Conservation (phyloP, 2,329 filamentous ascomycete species). For the Fulvia fulva region DNA sequence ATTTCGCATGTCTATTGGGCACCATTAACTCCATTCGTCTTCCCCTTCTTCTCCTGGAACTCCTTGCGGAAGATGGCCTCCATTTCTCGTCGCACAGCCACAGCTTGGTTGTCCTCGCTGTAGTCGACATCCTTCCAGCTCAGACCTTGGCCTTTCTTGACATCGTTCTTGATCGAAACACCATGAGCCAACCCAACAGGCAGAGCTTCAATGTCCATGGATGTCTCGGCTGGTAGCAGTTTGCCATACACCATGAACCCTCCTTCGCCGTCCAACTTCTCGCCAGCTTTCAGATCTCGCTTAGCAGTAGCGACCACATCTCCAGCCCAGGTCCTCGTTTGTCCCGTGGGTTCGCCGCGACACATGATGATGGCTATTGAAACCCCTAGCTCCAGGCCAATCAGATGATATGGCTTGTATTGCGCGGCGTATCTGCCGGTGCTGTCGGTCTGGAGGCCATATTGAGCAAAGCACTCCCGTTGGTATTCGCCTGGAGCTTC, state of each 20-base stretch:
- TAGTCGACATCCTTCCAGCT: constrained; percentile 47
- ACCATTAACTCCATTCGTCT: constrained; percentile 2
- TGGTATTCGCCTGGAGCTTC: constrained; percentile 41
- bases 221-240: constrained; percentile 40
- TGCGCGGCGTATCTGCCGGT: constrained; percentile 38
- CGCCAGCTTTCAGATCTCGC: constrained; percentile 42
- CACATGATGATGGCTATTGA: constrained; percentile 45
- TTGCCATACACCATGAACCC: constrained; percentile 47
- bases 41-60: constrained; percentile 11
- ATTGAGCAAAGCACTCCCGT: constrained; percentile 44
- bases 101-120: constrained; percentile 37
- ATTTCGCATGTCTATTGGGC: background rate
- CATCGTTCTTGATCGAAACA: constrained; percentile 39
- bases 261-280: constrained; percentile 45
- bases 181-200: constrained; percentile 45
- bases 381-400: constrained; percentile 45
- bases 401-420: constrained; percentile 48
- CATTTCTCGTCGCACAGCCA: constrained; percentile 44
- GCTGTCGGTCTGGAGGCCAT: constrained; percentile 43
- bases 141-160: constrained; percentile 41
- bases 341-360: constrained; percentile 45
- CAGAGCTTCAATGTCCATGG: constrained; percentile 41
- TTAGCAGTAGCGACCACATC: constrained; percentile 49
- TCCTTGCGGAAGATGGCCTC: constrained; percentile 36
- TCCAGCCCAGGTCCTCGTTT: constrained; percentile 42